Evolutionary conservation across 257 asterid genomes (phyloP).

Genomic region (Solanum sejunctum): DNA sequence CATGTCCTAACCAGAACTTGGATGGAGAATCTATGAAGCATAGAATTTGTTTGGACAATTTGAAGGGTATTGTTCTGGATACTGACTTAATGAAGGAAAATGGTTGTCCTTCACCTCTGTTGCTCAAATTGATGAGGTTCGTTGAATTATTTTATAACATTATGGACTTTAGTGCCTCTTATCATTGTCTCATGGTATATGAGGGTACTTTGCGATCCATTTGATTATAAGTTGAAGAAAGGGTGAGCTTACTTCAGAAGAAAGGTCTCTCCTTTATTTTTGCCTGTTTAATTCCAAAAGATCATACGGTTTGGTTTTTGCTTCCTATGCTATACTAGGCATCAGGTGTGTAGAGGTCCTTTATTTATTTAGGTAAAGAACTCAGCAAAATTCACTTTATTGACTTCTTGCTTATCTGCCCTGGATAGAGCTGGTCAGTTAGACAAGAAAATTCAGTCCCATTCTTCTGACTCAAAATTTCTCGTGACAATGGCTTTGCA

Average conservation of each 20-base stretch:
- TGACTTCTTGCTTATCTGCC: neutral
- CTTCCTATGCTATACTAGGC: neutral
- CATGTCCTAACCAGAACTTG: conserved; percentile 12
- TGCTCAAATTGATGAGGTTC: conserved; percentile 79
- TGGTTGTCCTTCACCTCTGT: conserved; percentile 59
- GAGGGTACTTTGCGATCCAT: neutral
- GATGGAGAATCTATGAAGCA: conserved; percentile 26
- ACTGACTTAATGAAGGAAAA: conserved; percentile 46
- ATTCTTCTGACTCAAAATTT: neutral
- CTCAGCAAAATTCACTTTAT: neutral
- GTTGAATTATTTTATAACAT: neutral
- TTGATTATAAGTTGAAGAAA: neutral
- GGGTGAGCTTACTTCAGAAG: neutral
- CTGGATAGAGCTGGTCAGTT: neutral
- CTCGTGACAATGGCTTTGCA: neutral
- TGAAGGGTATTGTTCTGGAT: conserved; percentile 27
- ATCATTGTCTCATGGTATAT: neutral
- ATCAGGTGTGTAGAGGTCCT: neutral
- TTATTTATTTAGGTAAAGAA: neutral
- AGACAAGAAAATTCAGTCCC: neutral
- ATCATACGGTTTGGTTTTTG: too few species aligned
- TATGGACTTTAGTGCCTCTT: neutral
- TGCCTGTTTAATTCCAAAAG: too few species aligned
- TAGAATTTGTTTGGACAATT: conserved; percentile 20
- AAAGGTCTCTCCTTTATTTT: too few species aligned